Evolutionary conservation across 2,329 filamentous ascomycete genomes (phyloP), one percentile per base, ranked within the genome.

Genomic region (Ophiostoma tasmaniense): DNA sequence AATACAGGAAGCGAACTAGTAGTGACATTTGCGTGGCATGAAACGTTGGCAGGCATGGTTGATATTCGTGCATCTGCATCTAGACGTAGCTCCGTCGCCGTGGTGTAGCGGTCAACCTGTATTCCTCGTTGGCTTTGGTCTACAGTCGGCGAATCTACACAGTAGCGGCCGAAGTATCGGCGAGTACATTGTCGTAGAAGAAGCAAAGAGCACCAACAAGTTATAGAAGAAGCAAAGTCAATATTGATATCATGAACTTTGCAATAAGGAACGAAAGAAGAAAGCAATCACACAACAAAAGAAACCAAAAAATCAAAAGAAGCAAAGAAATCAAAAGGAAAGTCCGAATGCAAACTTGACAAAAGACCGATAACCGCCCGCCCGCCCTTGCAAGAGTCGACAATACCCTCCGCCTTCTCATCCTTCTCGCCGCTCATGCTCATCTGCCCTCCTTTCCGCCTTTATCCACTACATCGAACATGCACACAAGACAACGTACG

Each of bases 401-500:
- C 42, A 7, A n/a, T 39, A 39, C 37, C 37, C 37, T 45, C 42
- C 42, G 42, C 42, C 42, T 45, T 20, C 14, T 45, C 39, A 17
- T 45, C 0, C 17, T 45, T 7, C 17, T n/a, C 42, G 6, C 17
- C 42, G 42, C 17, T 45, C 17, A n/a, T 45, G 17, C 7, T 45
- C 42, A 45, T 45, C 42, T 45, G 17, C 4, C 42, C 20, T 45
- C 17, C 17, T 45, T 45, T 45, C 17, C 17, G 42, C 50, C 20
- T 55, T 55, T 55, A 55, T 55, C 50, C 22, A 55, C 50, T 55
- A 25, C n/a, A 55, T 55, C 50, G 50, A 55, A 55, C 50, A 55
- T 55, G 50, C 50, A 55, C 50, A 55, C n/a, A 55, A 55, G n/a
- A 55, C 50, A 25, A 55, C n/a, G 22, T 55, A 55, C 50, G 50